A percentile compares a stretch with the other conserved stretches of the same genome.
phyloP scores from a whole-genome alignment of 768 basidiomycete species.

The Rossbeevera mucosa region DNA sequence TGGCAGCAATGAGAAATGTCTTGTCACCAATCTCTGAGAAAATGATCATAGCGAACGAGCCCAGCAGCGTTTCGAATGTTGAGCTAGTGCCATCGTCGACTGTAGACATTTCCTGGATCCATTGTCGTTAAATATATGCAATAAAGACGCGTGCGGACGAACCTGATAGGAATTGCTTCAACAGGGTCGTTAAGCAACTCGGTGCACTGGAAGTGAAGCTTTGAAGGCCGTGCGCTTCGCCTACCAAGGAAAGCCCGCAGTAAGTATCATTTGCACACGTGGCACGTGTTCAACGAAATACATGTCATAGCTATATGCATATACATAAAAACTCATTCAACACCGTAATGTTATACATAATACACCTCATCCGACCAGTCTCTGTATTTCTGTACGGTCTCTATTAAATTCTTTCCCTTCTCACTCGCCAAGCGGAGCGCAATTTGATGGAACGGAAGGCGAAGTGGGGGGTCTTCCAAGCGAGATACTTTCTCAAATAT shows the following conservation, averaged over 20 bases:
- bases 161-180: slow-evolving; percentile 5
- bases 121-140: neutral
- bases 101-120: slow-evolving; percentile 16
- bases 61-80: slow-evolving; percentile 50
- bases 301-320: too few relatives aligned
- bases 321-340: neutral
- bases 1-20: slow-evolving; percentile 84
- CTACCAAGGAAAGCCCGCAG: neutral
- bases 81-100: slow-evolving; percentile 10
- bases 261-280: neutral
- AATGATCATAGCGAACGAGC: slow-evolving; percentile 88
- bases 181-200: neutral
- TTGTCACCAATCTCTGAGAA: slow-evolving; percentile 95
- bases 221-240: neutral
- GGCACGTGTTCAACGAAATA: neutral
- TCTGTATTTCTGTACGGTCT: slow-evolving; percentile 16
- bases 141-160: neutral
- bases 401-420: slow-evolving; percentile 15
- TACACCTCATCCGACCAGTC: slow-evolving; percentile 24
- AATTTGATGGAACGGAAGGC: slow-evolving; percentile 16
- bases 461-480: slow-evolving; percentile 20
- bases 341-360: neutral
- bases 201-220: neutral
- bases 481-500: slow-evolving; percentile 16
- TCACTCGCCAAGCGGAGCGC: neutral